Conservation (phyloP, 1,139 yeast species). For the Yamadazyma dendronema region DNA sequence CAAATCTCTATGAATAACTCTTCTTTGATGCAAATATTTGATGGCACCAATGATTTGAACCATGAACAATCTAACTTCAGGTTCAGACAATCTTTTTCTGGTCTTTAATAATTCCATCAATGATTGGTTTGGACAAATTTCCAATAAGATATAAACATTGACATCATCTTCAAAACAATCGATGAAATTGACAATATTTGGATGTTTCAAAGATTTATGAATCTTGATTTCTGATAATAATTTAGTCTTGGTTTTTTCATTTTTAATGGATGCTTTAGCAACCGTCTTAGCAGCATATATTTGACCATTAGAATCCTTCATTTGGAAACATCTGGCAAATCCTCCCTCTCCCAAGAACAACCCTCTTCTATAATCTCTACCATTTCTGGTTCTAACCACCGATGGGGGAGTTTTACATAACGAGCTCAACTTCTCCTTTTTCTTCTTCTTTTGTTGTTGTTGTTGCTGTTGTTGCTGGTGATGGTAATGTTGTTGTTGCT, state of each 20-base stretch:
- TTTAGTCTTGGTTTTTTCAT: conserved; percentile 88
- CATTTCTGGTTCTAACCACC: conserved; percentile 79
- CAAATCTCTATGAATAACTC: conserved; percentile 94
- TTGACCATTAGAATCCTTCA: conserved; percentile 84
- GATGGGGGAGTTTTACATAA: conserved; percentile 95
- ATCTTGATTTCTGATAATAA: conserved; percentile 90
- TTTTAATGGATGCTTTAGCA: conserved; percentile 89
- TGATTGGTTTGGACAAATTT: conserved; percentile 91
- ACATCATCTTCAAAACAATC: conserved; percentile 96
- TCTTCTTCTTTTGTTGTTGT: conserved; percentile 43
- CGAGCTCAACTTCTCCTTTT: conserved; percentile 83
- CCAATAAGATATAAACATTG: conserved; percentile 88
- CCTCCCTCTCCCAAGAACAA: conserved; percentile 96
- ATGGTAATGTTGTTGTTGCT: conserved; percentile 8
- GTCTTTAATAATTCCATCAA: conserved; percentile 87
- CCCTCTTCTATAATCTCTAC: conserved; percentile 90
- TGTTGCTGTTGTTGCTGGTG: conserved; percentile 18
- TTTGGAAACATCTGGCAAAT: conserved; percentile 97
- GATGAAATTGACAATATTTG: conserved; percentile 85
- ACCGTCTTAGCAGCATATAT: conserved; percentile 96
- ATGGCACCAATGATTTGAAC: conserved; percentile 94
- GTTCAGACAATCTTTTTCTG: conserved; percentile 80
- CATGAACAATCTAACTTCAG: conserved; percentile 88
- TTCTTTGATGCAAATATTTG: conserved; percentile 83
- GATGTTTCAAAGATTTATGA: conserved; percentile 86